Evolutionary conservation across 768 basidiomycete genomes (phyloP).

Genomic region (Rhodotorula babjevae): DNA sequence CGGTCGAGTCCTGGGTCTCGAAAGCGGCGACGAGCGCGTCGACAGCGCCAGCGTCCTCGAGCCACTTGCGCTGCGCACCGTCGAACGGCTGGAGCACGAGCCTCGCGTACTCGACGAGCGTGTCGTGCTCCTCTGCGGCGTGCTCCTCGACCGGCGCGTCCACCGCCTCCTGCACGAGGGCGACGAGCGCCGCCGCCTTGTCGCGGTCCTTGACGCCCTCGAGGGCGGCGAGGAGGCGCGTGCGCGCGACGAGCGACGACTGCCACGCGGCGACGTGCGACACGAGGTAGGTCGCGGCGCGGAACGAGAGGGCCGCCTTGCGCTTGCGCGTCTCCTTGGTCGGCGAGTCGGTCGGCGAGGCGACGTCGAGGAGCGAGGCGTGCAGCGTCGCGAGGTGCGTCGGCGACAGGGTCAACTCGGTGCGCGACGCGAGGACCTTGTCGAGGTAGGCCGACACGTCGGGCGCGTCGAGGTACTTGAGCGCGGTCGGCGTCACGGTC

Average conservation of each 20-base stretch:
- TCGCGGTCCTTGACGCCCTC: conserved; percentile 43
- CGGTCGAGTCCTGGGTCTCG: conserved; percentile 8
- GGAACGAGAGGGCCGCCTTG: conserved; percentile 19
- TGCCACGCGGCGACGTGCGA: conserved; percentile 47
- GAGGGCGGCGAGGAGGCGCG: conserved; percentile 41
- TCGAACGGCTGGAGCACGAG: conserved; percentile 29
- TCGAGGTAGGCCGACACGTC: conserved; percentile 30
- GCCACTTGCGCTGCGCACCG: conserved; percentile 34
- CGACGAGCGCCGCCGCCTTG: conserved; percentile 28
- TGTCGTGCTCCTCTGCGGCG: not conserved
- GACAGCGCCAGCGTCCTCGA: conserved; percentile 27
- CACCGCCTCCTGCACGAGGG: conserved; percentile 15
- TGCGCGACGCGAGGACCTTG: conserved; percentile 23
- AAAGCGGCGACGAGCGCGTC: conserved; percentile 9
- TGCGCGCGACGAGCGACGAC: conserved; percentile 37
- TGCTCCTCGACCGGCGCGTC: not conserved
- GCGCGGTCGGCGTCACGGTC: conserved; percentile 31
- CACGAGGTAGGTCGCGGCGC: conserved; percentile 41
- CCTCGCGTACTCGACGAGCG: conserved; percentile 1
- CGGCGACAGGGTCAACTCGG: conserved; percentile 31
- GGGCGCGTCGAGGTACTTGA: conserved; percentile 37
- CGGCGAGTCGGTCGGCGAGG: not conserved
- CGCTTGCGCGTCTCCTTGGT: conserved; percentile 16
- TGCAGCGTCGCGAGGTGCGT: conserved; percentile 26
- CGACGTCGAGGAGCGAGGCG: conserved; percentile 19